Evolutionary conservation across 352 stramenopile genomes (phyloP).

Genomic region (Globisporangium iwayamae): DNA sequence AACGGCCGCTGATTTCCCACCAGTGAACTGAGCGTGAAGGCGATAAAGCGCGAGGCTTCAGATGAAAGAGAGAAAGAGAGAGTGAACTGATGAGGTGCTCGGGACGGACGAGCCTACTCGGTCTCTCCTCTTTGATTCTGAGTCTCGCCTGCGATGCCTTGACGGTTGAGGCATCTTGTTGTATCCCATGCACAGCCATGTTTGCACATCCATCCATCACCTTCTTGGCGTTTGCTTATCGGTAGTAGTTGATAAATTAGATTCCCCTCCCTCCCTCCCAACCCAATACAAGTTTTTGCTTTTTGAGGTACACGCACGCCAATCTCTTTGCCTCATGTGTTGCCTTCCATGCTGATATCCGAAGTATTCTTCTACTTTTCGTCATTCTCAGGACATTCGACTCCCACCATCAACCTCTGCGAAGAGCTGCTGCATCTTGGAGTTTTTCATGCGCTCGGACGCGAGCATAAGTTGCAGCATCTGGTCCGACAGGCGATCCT

Average conservation of each 20-base stretch:
- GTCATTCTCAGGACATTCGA: neutral
- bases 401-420: conserved; percentile 38
- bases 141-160: conserved; percentile 1
- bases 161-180: neutral
- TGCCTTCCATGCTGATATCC: neutral
- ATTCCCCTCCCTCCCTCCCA: conserved; percentile 15
- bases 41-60: conserved; percentile 5
- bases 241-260: conserved; percentile 36
- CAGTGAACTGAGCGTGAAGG: conserved; percentile 33
- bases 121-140: neutral
- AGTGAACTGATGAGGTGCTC: neutral
- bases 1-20: conserved; percentile 23
- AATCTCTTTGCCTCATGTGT: neutral
- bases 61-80: neutral
- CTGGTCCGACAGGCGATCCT: conserved; percentile 70
- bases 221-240: conserved; percentile 8
- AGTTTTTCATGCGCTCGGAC: conserved; percentile 67
- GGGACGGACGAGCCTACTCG: neutral
- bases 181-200: conserved; percentile 3
- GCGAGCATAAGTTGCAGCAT: conserved; percentile 69
- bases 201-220: neutral
- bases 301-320: conserved; percentile 15
- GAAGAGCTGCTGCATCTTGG: conserved; percentile 75
- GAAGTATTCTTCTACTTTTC: neutral
- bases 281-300: conserved; percentile 21